Evolutionary conservation across 1,284 basidiomycete species (phyloP).

Genomic region (Cryptococcus amylolentus): DNA sequence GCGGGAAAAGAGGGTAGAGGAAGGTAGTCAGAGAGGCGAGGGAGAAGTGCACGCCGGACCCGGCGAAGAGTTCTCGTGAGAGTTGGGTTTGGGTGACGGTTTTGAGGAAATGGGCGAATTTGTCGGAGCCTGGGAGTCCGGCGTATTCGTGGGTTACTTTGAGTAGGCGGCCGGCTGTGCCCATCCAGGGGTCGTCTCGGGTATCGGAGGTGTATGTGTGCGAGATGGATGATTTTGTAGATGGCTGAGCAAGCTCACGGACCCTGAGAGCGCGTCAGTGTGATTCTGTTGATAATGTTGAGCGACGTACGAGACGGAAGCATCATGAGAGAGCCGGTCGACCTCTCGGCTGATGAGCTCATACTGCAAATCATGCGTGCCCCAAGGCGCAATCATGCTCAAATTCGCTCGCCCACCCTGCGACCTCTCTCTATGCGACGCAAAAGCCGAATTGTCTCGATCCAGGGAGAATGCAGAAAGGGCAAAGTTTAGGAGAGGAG

Average conservation of each 20-base stretch:
- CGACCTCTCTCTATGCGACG: constrained; percentile 50
- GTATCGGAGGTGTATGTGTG: constrained; percentile 77
- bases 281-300: background rate
- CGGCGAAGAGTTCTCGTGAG: constrained; percentile 57
- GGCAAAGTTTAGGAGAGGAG: constrained; percentile 43
- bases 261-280: constrained; percentile 57
- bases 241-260: constrained; percentile 72
- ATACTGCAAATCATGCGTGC: constrained; percentile 73
- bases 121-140: constrained; percentile 67
- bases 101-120: constrained; percentile 63
- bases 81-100: constrained; percentile 63
- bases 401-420: constrained; percentile 49
- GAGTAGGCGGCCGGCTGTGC: constrained; percentile 62
- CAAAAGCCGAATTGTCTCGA: constrained; percentile 52
- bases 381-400: constrained; percentile 49
- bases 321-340: constrained; percentile 63
- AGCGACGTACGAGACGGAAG: constrained; percentile 67
- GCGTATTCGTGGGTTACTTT: constrained; percentile 72
- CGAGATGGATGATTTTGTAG: constrained; percentile 76
- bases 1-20: constrained; percentile 39
- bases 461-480: constrained; percentile 50
- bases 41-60: constrained; percentile 47
- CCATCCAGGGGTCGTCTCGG: constrained; percentile 67
- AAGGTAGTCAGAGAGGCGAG: constrained; percentile 45
- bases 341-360: constrained; percentile 75